Evolutionary conservation across 305 asterid species (phyloP).

Genomic region (Nicotiana rustica): DNA sequence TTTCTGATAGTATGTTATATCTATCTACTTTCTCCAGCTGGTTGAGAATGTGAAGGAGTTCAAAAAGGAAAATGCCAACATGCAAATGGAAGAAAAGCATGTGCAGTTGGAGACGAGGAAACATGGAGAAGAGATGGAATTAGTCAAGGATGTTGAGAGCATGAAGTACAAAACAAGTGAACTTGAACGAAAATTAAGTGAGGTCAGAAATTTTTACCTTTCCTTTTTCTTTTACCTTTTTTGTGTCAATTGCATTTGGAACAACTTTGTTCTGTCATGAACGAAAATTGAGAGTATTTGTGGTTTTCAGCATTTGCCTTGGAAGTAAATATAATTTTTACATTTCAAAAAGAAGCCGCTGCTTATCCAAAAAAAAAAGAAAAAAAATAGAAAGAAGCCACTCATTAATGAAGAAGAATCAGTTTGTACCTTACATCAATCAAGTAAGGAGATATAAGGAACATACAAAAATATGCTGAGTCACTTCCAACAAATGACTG

Average conservation of each 20-base stretch:
- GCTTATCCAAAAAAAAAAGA: too few relatives aligned
- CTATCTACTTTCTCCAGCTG: slow-evolving; percentile 38
- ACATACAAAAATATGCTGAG: slow-evolving; percentile 11
- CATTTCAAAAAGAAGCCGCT: background rate
- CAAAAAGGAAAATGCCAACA: slow-evolving; percentile 35
- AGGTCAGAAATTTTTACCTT: slow-evolving; percentile 42
- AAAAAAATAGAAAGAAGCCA: too few relatives aligned
- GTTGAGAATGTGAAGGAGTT: slow-evolving; percentile 37
- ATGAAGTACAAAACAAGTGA: slow-evolving; percentile 46
- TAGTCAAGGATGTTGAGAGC: slow-evolving; percentile 41
- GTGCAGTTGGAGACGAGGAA: slow-evolving; percentile 33
- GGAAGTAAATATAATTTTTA: slow-evolving; percentile 22
- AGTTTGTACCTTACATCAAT: background rate
- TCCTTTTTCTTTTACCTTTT: background rate
- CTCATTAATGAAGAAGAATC: too few relatives aligned
- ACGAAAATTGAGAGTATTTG: background rate
- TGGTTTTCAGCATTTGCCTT: background rate
- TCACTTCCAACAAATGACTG: background rate
- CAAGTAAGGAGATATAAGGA: slow-evolving; percentile 11
- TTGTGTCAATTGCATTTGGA: background rate
- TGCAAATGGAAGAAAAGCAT: slow-evolving; percentile 29
- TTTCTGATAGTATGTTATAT: background rate
- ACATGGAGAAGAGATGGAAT: slow-evolving; percentile 39
- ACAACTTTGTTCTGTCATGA: too few relatives aligned
- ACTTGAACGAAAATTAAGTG: slow-evolving; percentile 47